Base-by-base conservation (phyloP, 228 moss, liverwort and hornwort genomes). In the Sphagnum magellanicum region DNA sequence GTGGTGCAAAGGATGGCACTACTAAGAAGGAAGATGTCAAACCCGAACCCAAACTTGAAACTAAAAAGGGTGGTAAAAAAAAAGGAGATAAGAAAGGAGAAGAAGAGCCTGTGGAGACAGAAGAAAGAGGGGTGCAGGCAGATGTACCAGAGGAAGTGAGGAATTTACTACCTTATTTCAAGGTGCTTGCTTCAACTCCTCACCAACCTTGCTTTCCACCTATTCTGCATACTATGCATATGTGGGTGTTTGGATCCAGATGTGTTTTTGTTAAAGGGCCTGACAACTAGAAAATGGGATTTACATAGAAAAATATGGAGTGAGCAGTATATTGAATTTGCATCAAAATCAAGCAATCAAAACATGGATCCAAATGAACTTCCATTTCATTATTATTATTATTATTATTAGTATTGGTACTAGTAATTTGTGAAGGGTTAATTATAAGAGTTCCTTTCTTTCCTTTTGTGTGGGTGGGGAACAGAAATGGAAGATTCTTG, bases 401-500 rank as follows among this genome's bases (percentile, higher is more conserved):
- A 17, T 17, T 17, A 17, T 17, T 17, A 32, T 32, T 32, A 32
- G 1, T 32, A n/a, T n/a, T n/a, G n/a, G n/a, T 53, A 53, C 6
- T 53, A 6, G 53, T 53, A 6, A 53, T 53, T 55, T 12, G 55
- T 8, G 12, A 55, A 55, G 55, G 55, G 8, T 55, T 55, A 8
- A 55, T 12, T 55, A 55, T 8, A 3, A 55, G 4, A 8, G 12
- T 8, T 8, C 9, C 55, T 55, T 55, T 55, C 55, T 55, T 12
- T 55, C 55, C 55, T 55, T 55, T 55, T 55, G 55, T 55, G 55
- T 55, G 55, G 55, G 2, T 55, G 55, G 8, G 8, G 55, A 8
- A 53, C 46, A 87, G 87, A 84, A 84, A 79, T 87, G 87, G 87
- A 79, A 75, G 32, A 79, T 87, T 50, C 5, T 84, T 1, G 84